These are phyloP conservation scores for Pseudopediastrum boryanum DNA, from an alignment of 139 green algal species.

Conservation along the genomic window DNA sequence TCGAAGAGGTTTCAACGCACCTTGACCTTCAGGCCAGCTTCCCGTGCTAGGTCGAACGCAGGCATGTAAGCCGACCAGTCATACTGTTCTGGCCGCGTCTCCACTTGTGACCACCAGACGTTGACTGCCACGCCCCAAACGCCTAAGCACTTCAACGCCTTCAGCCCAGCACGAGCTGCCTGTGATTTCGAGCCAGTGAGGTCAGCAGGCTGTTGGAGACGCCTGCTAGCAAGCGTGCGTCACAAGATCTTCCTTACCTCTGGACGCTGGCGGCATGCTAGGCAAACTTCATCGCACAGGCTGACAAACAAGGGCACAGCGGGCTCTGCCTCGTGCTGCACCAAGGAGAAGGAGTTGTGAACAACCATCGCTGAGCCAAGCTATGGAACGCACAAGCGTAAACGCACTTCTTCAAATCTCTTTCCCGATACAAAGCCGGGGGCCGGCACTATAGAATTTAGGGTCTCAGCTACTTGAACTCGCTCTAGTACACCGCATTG, in stretches of 20 bases:
- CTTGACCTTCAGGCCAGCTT: slow-evolving; percentile 51
- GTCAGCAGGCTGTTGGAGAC: not conserved
- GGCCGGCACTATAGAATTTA: slow-evolving; percentile 18
- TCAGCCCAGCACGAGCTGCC: slow-evolving; percentile 48
- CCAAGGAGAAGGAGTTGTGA: no score
- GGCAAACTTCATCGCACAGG: slow-evolving; percentile 27
- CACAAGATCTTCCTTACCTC: slow-evolving; percentile 16
- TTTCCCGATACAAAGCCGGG: not conserved
- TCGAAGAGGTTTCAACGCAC: slow-evolving; percentile 34
- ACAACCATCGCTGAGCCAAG: no score
- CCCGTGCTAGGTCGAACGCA: slow-evolving; percentile 44
- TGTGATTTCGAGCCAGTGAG: not conserved
- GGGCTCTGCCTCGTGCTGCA: slow-evolving; percentile 12
- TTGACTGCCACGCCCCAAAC: slow-evolving; percentile 54
- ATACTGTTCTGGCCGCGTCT: slow-evolving; percentile 43
- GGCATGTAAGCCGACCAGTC: slow-evolving; percentile 54
- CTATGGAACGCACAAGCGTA: no score
- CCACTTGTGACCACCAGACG: slow-evolving; percentile 54
- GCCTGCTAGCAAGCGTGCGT: not conserved
- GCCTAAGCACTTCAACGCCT: slow-evolving; percentile 49
- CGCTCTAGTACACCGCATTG: no score
- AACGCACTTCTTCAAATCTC: not conserved
- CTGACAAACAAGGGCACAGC: slow-evolving; percentile 14
- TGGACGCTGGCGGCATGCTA: slow-evolving; percentile 18
- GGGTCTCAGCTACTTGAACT: not conserved